phyloP scores from a whole-genome alignment of 305 asterid genomes.

The Fraxinus nigra region DNA sequence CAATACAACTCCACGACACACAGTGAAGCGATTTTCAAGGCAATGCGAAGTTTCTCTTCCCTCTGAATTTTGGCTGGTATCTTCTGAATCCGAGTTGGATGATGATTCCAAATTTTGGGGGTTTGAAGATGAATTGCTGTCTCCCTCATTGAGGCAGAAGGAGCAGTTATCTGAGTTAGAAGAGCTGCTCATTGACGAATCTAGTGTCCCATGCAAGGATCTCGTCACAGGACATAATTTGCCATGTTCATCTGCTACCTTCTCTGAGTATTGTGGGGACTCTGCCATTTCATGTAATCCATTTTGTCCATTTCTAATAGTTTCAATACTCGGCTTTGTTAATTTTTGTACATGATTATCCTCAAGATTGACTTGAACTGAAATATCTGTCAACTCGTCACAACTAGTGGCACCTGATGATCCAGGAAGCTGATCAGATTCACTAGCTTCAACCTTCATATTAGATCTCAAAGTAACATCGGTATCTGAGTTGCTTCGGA shows the following conservation, averaged over 20 bases:
- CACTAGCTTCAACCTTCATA: conserved; percentile 50
- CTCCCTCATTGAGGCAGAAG: conserved; percentile 90
- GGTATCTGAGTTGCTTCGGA: conserved; percentile 62
- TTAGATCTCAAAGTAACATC: conserved; percentile 64
- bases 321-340: conserved; percentile 29
- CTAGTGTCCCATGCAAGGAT: conserved; percentile 34
- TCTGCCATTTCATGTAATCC: conserved; percentile 30
- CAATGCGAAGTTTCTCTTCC: conserved; percentile 49
- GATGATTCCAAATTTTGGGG: conserved; percentile 66
- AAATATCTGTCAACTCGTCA: conserved; percentile 40
- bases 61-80: conserved; percentile 66
- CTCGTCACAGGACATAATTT: conserved; percentile 31
- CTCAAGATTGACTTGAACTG: conserved; percentile 37
- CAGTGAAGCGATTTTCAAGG: conserved; percentile 40
- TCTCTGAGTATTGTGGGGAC: conserved; percentile 37
- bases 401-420: conserved; percentile 46
- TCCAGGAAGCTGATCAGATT: conserved; percentile 50
- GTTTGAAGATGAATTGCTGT: conserved; percentile 61
- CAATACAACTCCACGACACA: conserved; percentile 29
- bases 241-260: conserved; percentile 43
- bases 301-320: conserved; percentile 26
- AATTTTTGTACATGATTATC: conserved; percentile 32
- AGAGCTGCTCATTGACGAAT: conserved; percentile 47
- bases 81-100: conserved; percentile 82
- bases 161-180: conserved; percentile 80